phyloP scores from a whole-genome alignment of 768 basidiomycete genomes.

The Lactifluus volemus region DNA sequence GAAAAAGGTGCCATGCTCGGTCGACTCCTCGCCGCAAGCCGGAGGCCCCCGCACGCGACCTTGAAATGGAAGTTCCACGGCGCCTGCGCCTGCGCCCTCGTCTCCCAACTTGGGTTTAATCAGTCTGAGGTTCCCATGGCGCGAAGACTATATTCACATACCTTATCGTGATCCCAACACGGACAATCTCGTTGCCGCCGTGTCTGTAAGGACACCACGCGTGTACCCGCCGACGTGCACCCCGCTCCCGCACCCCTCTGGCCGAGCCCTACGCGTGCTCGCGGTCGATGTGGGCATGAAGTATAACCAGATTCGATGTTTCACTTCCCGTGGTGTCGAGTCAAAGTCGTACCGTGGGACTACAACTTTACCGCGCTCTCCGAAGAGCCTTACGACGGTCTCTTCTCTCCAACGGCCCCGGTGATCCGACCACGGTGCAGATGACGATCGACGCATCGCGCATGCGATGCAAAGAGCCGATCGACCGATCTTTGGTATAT shows the following conservation, averaged over 20 bases:
- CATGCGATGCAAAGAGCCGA: conserved; percentile 63
- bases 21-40: conserved; percentile 62
- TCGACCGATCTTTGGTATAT: conserved; percentile 94
- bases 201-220: conserved; percentile 64
- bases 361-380: conserved; percentile 67
- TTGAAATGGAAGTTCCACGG: conserved; percentile 32
- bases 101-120: conserved; percentile 31
- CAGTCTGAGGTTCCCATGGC: conserved; percentile 44
- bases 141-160: conserved; percentile 73
- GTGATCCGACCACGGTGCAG: conserved; percentile 83
- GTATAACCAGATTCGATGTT: conserved; percentile 98
- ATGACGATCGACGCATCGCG: conserved; percentile 60
- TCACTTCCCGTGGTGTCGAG: conserved; percentile 84
- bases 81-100: conserved; percentile 44
- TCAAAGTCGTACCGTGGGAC: conserved; percentile 98
- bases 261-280: conserved; percentile 73
- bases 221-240: conserved; percentile 52
- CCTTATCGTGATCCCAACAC: conserved; percentile 85
- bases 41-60: conserved; percentile 33
- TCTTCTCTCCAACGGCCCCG: conserved; percentile 96
- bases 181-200: conserved; percentile 83
- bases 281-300: conserved; percentile 99
- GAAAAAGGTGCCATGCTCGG: conserved; percentile 93
- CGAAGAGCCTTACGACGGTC: conserved; percentile 86
- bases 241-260: conserved; percentile 66